These are phyloP conservation scores for Coemansia sp. DNA, from an alignment of 192 early-diverging fungal species.

Conservation along the genomic window DNA sequence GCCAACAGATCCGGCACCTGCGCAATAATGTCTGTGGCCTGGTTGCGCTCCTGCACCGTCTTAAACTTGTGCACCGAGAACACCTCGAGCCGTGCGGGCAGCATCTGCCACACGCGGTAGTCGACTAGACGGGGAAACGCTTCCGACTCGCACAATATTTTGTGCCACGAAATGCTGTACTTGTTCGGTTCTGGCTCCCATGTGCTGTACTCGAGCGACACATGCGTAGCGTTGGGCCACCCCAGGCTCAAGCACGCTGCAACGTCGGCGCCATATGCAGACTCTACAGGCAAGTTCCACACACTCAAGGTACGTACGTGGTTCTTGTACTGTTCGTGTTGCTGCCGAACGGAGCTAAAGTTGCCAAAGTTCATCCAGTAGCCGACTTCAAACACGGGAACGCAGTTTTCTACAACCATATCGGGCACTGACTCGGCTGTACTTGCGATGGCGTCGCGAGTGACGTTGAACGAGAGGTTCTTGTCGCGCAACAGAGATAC, in stretches of 20 bases:
- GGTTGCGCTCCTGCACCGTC: conserved; percentile 49
- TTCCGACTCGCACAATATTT: conserved; percentile 43
- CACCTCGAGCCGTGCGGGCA: conserved; percentile 47
- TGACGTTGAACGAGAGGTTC: conserved; percentile 32
- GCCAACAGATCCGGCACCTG: conserved; percentile 50
- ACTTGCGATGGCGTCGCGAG: conserved; percentile 4
- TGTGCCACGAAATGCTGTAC: conserved; percentile 48
- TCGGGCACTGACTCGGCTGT: conserved; percentile 5
- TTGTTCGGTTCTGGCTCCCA: conserved; percentile 55
- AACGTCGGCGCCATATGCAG: conserved; percentile 48
- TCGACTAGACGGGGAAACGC: conserved; percentile 36
- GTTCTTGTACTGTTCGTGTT: conserved; percentile 46
- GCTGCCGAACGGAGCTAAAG: conserved; percentile 45
- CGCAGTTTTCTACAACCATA: conserved; percentile 38
- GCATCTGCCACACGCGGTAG: conserved; percentile 55
- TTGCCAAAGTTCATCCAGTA: conserved; percentile 57
- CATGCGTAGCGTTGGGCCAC: conserved; percentile 45
- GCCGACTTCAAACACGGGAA: conserved; percentile 49
- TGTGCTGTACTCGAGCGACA: conserved; percentile 51
- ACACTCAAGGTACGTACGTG: conserved; percentile 46
- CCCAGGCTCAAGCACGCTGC: conserved; percentile 46
- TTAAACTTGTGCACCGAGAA: conserved; percentile 53
- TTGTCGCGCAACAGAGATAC: conserved; percentile 43
- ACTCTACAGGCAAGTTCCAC: conserved; percentile 53
- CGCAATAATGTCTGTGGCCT: conserved; percentile 50